phyloP scores from a whole-genome alignment of 345 rosid species.

The Adansonia digitata region DNA sequence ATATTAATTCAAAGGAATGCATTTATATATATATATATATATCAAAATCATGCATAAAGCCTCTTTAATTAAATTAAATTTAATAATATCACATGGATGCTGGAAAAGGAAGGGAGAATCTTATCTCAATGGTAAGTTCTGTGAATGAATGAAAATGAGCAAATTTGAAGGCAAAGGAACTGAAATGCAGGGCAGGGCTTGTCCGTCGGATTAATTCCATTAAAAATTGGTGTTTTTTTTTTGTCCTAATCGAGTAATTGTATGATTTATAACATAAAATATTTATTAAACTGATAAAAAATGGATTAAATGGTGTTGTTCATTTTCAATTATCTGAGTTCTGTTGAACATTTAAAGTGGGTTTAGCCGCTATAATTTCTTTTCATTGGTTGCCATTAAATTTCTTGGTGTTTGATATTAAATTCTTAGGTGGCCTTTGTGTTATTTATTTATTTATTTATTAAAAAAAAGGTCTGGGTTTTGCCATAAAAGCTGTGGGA shows the following conservation, averaged over 20 bases:
- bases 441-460: too few relatives aligned
- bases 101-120: background rate
- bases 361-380: slow-evolving; percentile 26
- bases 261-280: too few relatives aligned
- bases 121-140: background rate
- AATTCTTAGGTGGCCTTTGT: slow-evolving; percentile 39
- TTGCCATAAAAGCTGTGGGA: too few relatives aligned
- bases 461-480: slow-evolving; percentile 16
- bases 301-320: too few relatives aligned
- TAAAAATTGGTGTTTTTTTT: too few relatives aligned
- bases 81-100: slow-evolving; percentile 19
- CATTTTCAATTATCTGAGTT: slow-evolving; percentile 17
- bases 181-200: too few relatives aligned
- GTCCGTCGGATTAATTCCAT: too few relatives aligned
- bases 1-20: slow-evolving; percentile 9
- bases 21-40: background rate
- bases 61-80: slow-evolving; percentile 18
- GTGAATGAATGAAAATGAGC: background rate
- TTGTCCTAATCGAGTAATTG: too few relatives aligned
- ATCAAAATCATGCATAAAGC: slow-evolving; percentile 11
- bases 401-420: too few relatives aligned
- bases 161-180: too few relatives aligned
- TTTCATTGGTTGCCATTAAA: slow-evolving; percentile 56
- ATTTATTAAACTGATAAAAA: too few relatives aligned
- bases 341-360: slow-evolving; percentile 21